These are phyloP conservation scores for Trichoderma pleuroti DNA, from an alignment of 2,329 filamentous ascomycete species.

Conservation along the genomic window DNA sequence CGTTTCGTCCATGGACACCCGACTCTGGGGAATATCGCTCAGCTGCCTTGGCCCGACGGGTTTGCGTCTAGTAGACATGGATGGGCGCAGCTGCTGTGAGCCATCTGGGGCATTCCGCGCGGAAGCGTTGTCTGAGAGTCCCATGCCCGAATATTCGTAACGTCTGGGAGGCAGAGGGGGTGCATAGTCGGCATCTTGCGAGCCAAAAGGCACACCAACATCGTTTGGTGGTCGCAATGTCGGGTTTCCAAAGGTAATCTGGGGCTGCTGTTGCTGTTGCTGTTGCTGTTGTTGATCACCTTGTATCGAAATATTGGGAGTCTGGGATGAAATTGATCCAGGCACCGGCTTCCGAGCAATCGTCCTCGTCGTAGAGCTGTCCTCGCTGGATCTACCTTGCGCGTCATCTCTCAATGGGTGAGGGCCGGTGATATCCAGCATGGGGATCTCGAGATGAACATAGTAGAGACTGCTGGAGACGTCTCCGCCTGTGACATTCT, in stretches of 20 bases:
- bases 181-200: constrained; percentile 19
- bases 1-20: neutral
- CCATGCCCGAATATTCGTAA: constrained; percentile 17
- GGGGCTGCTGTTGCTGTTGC: neutral
- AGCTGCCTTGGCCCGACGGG: constrained; percentile 28
- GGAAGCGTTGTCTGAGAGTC: constrained; percentile 10
- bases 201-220: constrained; percentile 25
- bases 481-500: constrained; percentile 84
- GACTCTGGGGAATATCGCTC: neutral
- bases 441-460: constrained; percentile 63
- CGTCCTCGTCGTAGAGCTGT: constrained; percentile 41
- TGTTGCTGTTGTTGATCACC: neutral
- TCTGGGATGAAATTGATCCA: constrained; percentile 28
- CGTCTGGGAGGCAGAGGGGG: constrained; percentile 20
- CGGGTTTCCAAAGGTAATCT: neutral
- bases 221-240: neutral
- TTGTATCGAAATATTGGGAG: constrained; percentile 26
- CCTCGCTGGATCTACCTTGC: constrained; percentile 42
- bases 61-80: constrained; percentile 26
- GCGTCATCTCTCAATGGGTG: constrained; percentile 30
- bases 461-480: constrained; percentile 88
- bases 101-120: constrained; percentile 15
- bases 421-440: constrained; percentile 46
- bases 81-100: constrained; percentile 20
- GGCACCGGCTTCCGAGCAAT: constrained; percentile 54